Evolutionary conservation across 176 grass and related monocot genomes (phyloP).

Genomic region (Melocanna baccifera): DNA sequence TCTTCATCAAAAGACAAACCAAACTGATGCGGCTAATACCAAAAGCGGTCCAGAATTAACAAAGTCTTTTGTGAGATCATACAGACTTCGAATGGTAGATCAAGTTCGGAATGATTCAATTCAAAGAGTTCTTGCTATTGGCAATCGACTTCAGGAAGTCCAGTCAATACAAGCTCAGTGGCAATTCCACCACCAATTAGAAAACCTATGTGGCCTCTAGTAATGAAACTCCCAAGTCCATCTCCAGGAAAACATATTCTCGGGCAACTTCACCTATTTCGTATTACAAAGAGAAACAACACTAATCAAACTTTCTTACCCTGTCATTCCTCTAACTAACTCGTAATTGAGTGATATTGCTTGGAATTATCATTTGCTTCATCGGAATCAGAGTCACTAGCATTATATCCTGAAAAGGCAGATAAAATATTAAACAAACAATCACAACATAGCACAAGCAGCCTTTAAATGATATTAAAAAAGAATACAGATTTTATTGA

Average conservation of each 20-base stretch:
- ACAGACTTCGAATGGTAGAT: background rate
- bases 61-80: background rate
- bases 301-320: conserved; percentile 23
- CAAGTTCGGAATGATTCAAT: background rate
- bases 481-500: background rate
- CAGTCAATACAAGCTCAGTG: background rate
- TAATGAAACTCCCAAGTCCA: background rate
- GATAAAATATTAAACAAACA: background rate
- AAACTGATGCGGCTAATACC: background rate
- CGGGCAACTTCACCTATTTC: background rate
- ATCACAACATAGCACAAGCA: background rate
- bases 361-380: conserved; percentile 26
- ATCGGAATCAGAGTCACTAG: conserved; percentile 56
- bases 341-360: conserved; percentile 23
- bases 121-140: background rate
- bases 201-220: background rate
- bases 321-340: conserved; percentile 29
- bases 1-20: background rate
- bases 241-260: background rate
- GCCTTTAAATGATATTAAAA: background rate
- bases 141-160: background rate
- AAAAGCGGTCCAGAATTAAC: background rate
- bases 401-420: conserved; percentile 50
- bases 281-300: background rate
- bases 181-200: background rate